A percentile compares a stretch with the other conserved stretches of the same genome.
Conservation (phyloP, 202 grass and related monocot genomes). For the Schoenoplectus triqueter region DNA sequence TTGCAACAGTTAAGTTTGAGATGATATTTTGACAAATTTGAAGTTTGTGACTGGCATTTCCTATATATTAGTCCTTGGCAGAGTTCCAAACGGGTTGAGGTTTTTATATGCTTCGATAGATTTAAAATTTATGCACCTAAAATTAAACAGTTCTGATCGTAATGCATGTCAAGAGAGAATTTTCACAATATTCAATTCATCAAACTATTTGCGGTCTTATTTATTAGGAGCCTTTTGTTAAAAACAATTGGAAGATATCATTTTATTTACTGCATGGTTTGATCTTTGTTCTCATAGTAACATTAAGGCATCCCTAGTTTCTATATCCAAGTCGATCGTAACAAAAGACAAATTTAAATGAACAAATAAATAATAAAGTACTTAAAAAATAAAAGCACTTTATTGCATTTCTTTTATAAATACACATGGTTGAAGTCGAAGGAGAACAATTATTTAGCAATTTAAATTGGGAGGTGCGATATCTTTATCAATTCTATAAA, state of each 20-base stretch:
- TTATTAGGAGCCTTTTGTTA: not conserved
- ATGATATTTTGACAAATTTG: too few relatives aligned
- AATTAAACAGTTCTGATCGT: too few relatives aligned
- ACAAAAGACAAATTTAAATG: conserved; percentile 16
- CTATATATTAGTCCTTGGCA: too few relatives aligned
- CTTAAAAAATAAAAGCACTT: not conserved
- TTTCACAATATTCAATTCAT: not conserved
- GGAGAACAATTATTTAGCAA: not conserved
- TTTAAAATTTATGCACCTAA: too few relatives aligned
- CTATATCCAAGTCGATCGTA: not conserved
- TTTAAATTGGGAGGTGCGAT: conserved; percentile 30
- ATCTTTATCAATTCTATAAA: conserved; percentile 35
- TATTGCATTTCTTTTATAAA: not conserved
- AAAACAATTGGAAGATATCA: not conserved
- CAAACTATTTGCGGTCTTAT: not conserved
- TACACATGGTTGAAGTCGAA: not conserved
- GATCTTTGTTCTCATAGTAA: not conserved
- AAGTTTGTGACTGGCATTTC: too few relatives aligned
- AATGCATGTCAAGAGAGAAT: too few relatives aligned
- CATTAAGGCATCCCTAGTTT: not conserved
- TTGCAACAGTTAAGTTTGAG: too few relatives aligned
- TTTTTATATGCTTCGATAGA: too few relatives aligned
- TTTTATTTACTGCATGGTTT: not conserved
- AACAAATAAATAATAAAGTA: not conserved
- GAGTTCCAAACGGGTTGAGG: too few relatives aligned